Evolutionary conservation across 1,139 yeast genomes (phyloP).

Genomic region (Blastobotrys ciferrii): DNA sequence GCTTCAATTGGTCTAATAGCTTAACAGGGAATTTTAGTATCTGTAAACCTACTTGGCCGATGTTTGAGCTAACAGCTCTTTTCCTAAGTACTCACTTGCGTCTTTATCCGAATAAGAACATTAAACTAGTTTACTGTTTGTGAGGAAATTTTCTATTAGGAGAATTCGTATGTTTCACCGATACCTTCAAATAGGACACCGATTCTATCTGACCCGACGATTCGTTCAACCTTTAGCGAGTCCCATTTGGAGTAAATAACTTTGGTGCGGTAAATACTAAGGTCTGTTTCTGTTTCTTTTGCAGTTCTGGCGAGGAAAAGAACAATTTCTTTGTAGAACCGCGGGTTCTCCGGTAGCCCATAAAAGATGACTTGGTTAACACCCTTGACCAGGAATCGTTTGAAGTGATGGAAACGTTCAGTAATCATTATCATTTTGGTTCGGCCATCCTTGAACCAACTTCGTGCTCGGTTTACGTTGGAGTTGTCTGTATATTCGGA

Average conservation of each 20-base stretch:
- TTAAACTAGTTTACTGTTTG: too few relatives aligned
- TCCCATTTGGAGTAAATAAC: slow-evolving; percentile 79
- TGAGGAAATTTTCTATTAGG: too few relatives aligned
- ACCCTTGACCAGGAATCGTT: slow-evolving; percentile 83
- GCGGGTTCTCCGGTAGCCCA: slow-evolving; percentile 81
- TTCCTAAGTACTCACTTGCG: too few relatives aligned
- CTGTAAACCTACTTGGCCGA: too few relatives aligned
- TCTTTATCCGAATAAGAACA: too few relatives aligned
- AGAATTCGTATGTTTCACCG: slow-evolving; percentile 71
- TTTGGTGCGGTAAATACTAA: slow-evolving; percentile 62
- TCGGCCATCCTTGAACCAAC: slow-evolving; percentile 61
- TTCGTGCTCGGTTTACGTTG: slow-evolving; percentile 68
- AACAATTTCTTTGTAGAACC: slow-evolving; percentile 76
- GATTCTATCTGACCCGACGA: slow-evolving; percentile 80
- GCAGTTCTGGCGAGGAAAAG: slow-evolving; percentile 44
- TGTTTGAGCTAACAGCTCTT: too few relatives aligned
- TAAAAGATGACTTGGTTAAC: slow-evolving; percentile 80
- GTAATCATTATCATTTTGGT: slow-evolving; percentile 77
- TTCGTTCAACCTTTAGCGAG: slow-evolving; percentile 70
- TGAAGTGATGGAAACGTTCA: slow-evolving; percentile 89
- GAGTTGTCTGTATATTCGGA: slow-evolving; percentile 81
- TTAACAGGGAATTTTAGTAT: too few relatives aligned
- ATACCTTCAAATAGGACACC: slow-evolving; percentile 67
- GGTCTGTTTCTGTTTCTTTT: slow-evolving; percentile 32
- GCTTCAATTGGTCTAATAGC: too few relatives aligned